A percentile compares a stretch with the other conserved stretches of the same genome.
Evolutionary conservation across 2,329 filamentous ascomycete species (phyloP).

Genomic region (Didymella exigua): DNA sequence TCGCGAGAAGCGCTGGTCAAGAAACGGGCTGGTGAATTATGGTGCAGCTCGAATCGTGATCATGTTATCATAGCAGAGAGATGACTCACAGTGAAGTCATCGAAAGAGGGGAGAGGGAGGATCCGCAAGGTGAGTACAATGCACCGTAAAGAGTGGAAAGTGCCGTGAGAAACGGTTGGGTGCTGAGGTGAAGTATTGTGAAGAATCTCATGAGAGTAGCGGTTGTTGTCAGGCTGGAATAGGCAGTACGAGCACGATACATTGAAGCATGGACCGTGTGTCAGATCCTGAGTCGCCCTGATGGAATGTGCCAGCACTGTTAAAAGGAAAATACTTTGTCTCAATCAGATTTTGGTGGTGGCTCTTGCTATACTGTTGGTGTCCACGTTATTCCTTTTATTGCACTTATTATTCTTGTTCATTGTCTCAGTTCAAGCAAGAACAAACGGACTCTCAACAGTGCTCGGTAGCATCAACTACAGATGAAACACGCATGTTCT

Average conservation of each 20-base stretch:
- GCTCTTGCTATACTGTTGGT: neutral
- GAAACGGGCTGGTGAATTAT: neutral
- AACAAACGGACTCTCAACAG: neutral
- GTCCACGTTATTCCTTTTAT: neutral
- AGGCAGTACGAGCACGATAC: neutral
- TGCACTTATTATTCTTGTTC: neutral
- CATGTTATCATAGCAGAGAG: neutral
- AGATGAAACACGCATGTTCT: neutral
- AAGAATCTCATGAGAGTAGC: neutral
- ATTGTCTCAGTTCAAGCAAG: neutral
- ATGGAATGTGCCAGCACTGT: neutral
- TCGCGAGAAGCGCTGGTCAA: conserved; percentile 6
- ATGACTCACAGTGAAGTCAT: conserved; percentile 3
- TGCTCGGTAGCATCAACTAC: neutral
- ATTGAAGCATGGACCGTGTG: neutral
- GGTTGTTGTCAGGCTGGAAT: neutral
- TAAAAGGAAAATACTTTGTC: neutral
- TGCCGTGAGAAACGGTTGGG: neutral
- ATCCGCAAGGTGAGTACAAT: conserved; percentile 5
- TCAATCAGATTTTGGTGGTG: neutral
- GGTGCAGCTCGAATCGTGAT: neutral
- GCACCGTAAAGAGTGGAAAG: neutral
- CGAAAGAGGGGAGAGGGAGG: neutral
- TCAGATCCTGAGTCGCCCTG: neutral
- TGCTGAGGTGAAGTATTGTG: neutral